Percentiles rank a stretch among this genome's conserved stretches.
phyloP scores from a whole-genome alignment of 805 yeast species.

The Barnettozyma vustinii region DNA sequence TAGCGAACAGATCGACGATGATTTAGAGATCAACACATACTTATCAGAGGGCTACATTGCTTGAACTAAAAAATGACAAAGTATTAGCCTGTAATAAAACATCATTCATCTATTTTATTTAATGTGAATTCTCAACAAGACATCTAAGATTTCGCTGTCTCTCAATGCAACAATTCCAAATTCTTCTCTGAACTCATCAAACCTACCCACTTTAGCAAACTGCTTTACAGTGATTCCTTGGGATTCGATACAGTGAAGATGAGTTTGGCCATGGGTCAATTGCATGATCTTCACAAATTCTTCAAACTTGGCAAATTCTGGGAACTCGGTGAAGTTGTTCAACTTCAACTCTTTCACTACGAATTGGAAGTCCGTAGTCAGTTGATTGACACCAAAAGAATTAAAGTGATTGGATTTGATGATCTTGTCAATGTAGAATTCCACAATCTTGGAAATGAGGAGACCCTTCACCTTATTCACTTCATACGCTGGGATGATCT shows the following conservation, averaged over 20 bases:
- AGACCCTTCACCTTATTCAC: slow-evolving; percentile 22
- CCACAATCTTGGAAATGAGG: slow-evolving; percentile 24
- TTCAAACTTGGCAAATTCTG: slow-evolving; percentile 3
- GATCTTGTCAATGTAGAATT: slow-evolving; percentile 30
- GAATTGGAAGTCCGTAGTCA: slow-evolving; percentile 26
- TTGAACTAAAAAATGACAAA: too few species aligned
- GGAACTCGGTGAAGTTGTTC: neutral
- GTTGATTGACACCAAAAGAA: slow-evolving; percentile 28
- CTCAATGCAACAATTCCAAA: slow-evolving; percentile 18
- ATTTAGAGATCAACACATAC: neutral
- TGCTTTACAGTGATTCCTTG: slow-evolving; percentile 20
- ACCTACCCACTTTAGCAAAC: slow-evolving; percentile 28
- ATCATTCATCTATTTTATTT: neutral
- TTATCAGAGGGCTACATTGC: slow-evolving; percentile 9
- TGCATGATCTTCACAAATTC: slow-evolving; percentile 23
- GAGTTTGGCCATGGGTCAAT: slow-evolving; percentile 23
- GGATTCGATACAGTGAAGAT: slow-evolving; percentile 5
- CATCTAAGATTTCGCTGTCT: slow-evolving; percentile 33
- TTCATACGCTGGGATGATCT: slow-evolving; percentile 13
- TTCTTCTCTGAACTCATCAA: slow-evolving; percentile 20
- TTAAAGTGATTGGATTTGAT: slow-evolving; percentile 34
- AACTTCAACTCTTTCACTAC: slow-evolving; percentile 1
- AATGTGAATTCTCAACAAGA: slow-evolving; percentile 29
- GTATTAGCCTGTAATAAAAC: neutral
- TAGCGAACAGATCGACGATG: slow-evolving; percentile 4